Evolutionary conservation across 495 filamentous ascomycete species (phyloP).

Genomic region (Pyrenopolyporus hunteri): DNA sequence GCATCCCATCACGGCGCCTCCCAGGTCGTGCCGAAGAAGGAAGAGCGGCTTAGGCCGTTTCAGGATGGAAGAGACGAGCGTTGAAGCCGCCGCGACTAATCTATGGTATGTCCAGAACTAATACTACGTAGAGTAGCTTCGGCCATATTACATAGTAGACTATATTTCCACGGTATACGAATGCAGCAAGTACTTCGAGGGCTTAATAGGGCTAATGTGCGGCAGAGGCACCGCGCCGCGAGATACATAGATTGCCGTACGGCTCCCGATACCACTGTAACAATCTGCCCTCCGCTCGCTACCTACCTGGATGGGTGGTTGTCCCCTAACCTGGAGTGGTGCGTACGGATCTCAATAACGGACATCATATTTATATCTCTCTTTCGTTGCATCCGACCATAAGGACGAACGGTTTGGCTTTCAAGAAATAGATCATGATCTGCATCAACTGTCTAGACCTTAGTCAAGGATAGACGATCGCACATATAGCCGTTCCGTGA

Average conservation of each 20-base stretch:
- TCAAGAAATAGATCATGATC: too few relatives aligned
- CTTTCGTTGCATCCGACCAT: too few relatives aligned
- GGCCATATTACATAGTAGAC: not conserved
- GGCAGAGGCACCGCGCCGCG: too few relatives aligned
- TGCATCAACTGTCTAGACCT: not conserved
- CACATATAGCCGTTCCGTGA: not conserved
- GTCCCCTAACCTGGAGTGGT: too few relatives aligned
- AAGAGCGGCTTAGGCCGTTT: slow-evolving; percentile 6
- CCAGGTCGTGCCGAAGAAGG: not conserved
- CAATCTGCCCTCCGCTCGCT: too few relatives aligned
- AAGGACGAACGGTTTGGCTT: too few relatives aligned
- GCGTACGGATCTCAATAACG: too few relatives aligned
- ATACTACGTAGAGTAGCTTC: not conserved
- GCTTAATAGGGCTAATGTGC: not conserved
- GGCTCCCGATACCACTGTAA: too few relatives aligned
- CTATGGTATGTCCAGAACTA: not conserved
- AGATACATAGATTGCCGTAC: slow-evolving; percentile 11
- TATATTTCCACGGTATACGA: not conserved
- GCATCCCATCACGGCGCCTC: slow-evolving; percentile 1
- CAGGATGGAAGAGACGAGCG: too few relatives aligned
- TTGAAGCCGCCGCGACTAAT: not conserved
- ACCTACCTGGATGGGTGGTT: too few relatives aligned
- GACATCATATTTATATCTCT: too few relatives aligned
- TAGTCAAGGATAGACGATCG: too few relatives aligned
- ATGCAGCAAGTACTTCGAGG: not conserved